Evolutionary conservation across 2,329 filamentous ascomycete species (phyloP), one percentile per base, ranked within the genome.

Genomic region (Aspergillus hiratsukae): DNA sequence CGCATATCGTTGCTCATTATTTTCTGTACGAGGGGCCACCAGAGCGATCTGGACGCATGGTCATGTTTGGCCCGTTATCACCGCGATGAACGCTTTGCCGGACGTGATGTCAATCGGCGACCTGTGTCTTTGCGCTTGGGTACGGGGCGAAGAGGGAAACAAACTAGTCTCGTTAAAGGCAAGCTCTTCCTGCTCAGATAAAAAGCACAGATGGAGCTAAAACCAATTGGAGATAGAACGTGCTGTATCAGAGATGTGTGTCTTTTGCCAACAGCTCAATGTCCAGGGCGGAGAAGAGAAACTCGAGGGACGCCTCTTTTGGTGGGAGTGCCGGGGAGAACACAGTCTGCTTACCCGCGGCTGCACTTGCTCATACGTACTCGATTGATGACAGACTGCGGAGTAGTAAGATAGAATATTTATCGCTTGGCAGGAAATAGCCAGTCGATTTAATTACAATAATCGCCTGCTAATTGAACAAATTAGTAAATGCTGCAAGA

Each of bases 1-100:
- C 69, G 70, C 52, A 64, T 60, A 52, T 71, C 68, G 58, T 62
- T 67, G 61, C 62, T 70, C 69, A 72, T 73, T 58, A 57, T 71
- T 59, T 61, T 61, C 59, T 60, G 57, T 60, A 58, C 64, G 57
- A 61, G 61, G 58, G 63, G 64, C 61, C 63, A 66, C 63, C 62
- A 58, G 53, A 58, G 55, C 58, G 58, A 54, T 61, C 61, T 53
- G 57, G 58, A 60, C 61, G 62, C 69, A 71, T 66, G 61, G 64
- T 69, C 64, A 64, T 65, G 57, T 64, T 66, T 61, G 51, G 61
- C 58, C 56, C 49, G 52, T 58, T 58, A 59, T 54, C 50, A 55
- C 49, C 51, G 61, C 64, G 60, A 60, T 66, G 65, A 69, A 69
- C 55, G 51, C 65, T 69, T 69, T 69, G 66, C 68, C 64, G 66